Evolutionary conservation across 1,284 basidiomycete species (phyloP).

Genomic region (Puccinia hordei): DNA sequence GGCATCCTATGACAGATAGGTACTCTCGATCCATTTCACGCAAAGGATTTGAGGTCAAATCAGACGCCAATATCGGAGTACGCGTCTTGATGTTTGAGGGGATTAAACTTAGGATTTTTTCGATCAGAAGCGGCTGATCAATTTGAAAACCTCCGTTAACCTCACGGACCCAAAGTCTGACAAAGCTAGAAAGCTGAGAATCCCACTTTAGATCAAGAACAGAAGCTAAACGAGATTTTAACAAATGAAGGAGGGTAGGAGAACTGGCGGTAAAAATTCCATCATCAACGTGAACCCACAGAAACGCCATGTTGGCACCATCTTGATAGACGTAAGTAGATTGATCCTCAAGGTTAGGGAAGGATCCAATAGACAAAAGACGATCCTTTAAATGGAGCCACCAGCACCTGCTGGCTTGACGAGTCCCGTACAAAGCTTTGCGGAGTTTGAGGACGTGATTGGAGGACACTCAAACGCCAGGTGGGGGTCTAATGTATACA

Average conservation of each 20-base stretch:
- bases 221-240: neutral
- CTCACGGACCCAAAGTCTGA: too few relatives aligned
- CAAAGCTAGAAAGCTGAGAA: neutral
- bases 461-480: neutral
- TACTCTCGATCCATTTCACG: neutral
- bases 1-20: neutral
- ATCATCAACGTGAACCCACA: constrained; percentile 33
- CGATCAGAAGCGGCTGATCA: too few relatives aligned
- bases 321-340: neutral
- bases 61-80: neutral
- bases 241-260: neutral
- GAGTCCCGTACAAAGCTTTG: constrained; percentile 20
- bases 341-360: constrained; percentile 1
- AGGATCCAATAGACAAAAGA: neutral
- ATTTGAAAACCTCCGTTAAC: too few relatives aligned
- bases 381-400: neutral
- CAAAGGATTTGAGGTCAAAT: neutral
- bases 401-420: constrained; percentile 18
- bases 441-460: neutral
- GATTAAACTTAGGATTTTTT: too few relatives aligned
- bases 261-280: neutral
- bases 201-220: neutral
- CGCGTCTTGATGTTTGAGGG: neutral
- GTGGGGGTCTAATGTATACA: neutral
- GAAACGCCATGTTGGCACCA: neutral